phyloP scores from a whole-genome alignment of 2,329 filamentous ascomycete genomes.

The Teratosphaeria viscida region DNA sequence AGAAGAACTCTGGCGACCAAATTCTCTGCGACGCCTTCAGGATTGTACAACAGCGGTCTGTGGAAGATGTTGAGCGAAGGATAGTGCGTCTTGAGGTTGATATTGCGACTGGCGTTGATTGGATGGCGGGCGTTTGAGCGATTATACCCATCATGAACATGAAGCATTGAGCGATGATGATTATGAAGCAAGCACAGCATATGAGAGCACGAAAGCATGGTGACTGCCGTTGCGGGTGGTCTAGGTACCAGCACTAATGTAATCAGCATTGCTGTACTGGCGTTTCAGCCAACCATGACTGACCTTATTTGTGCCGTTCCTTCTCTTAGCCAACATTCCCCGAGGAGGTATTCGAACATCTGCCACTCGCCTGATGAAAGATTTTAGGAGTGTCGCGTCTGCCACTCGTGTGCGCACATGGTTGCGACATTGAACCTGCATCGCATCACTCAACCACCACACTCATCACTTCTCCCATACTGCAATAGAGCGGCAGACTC shows the following conservation, averaged over 20 bases:
- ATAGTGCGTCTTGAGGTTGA: neutral
- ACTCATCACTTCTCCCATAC: neutral
- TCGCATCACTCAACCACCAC: too few relatives aligned
- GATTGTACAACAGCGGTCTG: neutral
- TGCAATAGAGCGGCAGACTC: neutral
- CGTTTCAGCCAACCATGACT: neutral
- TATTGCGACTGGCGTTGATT: neutral
- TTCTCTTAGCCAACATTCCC: too few relatives aligned
- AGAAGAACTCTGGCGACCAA: neutral
- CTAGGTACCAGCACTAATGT: neutral
- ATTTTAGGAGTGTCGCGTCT: too few relatives aligned
- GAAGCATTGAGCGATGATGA: constrained; percentile 1
- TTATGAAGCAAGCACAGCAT: neutral
- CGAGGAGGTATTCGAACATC: too few relatives aligned
- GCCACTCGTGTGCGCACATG: too few relatives aligned
- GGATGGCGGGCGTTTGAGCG: neutral
- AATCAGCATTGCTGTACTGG: neutral
- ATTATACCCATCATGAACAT: constrained; percentile 2
- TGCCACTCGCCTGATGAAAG: neutral
- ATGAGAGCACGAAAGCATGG: neutral
- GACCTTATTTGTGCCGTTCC: neutral
- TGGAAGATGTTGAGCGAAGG: neutral
- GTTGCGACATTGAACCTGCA: too few relatives aligned
- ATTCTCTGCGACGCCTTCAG: constrained; percentile 1
- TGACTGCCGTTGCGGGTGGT: neutral